Evolutionary conservation across 495 filamentous ascomycete genomes (phyloP).

Genomic region (Aspergillus wentii): DNA sequence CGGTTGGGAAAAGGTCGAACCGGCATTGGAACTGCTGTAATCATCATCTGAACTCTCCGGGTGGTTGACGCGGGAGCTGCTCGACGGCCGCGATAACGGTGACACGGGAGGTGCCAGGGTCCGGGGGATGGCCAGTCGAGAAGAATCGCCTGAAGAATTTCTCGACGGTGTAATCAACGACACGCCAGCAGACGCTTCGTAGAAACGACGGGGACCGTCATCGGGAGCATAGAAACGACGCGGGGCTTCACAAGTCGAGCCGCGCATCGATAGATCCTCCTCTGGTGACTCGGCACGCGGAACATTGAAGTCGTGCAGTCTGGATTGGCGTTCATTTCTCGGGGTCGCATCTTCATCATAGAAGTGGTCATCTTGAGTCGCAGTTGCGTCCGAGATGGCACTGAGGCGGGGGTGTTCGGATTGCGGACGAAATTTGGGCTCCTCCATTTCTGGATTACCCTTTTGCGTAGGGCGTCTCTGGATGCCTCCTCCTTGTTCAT

Average conservation of each 20-base stretch:
- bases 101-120: slow-evolving; percentile 54
- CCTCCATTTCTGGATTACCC: slow-evolving; percentile 52
- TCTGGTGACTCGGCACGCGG: slow-evolving; percentile 48
- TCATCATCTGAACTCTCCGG: slow-evolving; percentile 64
- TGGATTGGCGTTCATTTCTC: slow-evolving; percentile 12
- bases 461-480: slow-evolving; percentile 36
- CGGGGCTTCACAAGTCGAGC: too few species aligned
- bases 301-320: slow-evolving; percentile 36
- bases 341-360: slow-evolving; percentile 29
- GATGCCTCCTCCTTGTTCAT: slow-evolving; percentile 18
- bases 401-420: slow-evolving; percentile 74
- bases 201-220: slow-evolving; percentile 20
- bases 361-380: slow-evolving; percentile 36
- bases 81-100: slow-evolving; percentile 48
- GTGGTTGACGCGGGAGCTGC: slow-evolving; percentile 51
- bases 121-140: slow-evolving; percentile 39
- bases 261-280: slow-evolving; percentile 17
- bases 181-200: slow-evolving; percentile 14
- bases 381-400: slow-evolving; percentile 45
- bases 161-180: slow-evolving; percentile 22
- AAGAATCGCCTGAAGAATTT: slow-evolving; percentile 42
- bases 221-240: too few species aligned
- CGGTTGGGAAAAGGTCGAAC: slow-evolving; percentile 47
- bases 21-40: slow-evolving; percentile 46
- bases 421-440: slow-evolving; percentile 57